phyloP scores from a whole-genome alignment of 1,139 yeast genomes.

The Diutina pseudorugosa region DNA sequence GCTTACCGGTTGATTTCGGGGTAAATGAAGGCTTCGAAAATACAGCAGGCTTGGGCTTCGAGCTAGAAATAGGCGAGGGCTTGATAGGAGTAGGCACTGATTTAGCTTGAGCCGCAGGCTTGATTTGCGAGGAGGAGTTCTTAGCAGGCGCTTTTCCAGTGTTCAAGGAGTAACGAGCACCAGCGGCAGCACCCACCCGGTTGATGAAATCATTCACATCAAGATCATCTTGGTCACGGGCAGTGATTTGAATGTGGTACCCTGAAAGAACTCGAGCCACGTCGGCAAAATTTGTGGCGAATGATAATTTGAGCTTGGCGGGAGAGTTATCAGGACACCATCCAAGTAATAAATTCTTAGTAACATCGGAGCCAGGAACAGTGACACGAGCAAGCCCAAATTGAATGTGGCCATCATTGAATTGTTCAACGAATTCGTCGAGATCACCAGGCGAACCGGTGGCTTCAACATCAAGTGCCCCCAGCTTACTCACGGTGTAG shows the following conservation, averaged over 20 bases:
- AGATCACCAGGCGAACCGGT: conserved; percentile 50
- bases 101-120: neutral
- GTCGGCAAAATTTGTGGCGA: conserved; percentile 65
- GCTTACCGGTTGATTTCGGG: conserved; percentile 30
- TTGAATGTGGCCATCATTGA: conserved; percentile 82
- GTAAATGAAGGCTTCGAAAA: conserved; percentile 17
- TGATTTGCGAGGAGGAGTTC: neutral
- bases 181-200: conserved; percentile 83
- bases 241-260: conserved; percentile 92
- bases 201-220: conserved; percentile 64
- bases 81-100: neutral
- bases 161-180: conserved; percentile 83
- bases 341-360: conserved; percentile 74
- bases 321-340: conserved; percentile 93
- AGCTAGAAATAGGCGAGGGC: neutral
- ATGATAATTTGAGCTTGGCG: conserved; percentile 58
- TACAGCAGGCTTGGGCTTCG: conserved; percentile 2
- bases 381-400: conserved; percentile 82
- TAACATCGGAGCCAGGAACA: conserved; percentile 82
- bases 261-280: conserved; percentile 61
- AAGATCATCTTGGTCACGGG: conserved; percentile 87
- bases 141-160: conserved; percentile 7
- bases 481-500: conserved; percentile 46
- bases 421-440: conserved; percentile 66
- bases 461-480: conserved; percentile 45